These are phyloP conservation scores for Helianthus tuberosus DNA, from an alignment of 129 eudicot genomes.

Conservation along the genomic window DNA sequence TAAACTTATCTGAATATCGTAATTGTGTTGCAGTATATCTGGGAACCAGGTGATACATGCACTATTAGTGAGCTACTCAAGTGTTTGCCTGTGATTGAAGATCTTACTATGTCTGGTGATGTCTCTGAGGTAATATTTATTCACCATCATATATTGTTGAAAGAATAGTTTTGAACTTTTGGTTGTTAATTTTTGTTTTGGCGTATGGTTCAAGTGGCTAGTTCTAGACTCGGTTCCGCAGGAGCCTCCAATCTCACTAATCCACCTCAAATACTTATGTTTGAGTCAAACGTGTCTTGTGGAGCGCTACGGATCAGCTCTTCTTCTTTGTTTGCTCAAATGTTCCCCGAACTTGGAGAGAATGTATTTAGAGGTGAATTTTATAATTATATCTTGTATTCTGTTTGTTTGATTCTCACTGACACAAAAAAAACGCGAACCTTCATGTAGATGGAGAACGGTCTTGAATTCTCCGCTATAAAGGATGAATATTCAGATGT, in stretches of 20 bases:
- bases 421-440: background rate
- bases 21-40: background rate
- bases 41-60: background rate
- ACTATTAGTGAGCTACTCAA: background rate
- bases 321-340: background rate
- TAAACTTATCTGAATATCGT: conserved; percentile 1
- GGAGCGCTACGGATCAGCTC: background rate
- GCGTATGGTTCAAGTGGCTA: background rate
- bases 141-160: background rate
- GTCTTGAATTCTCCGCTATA: background rate
- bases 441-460: too few species aligned
- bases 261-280: conserved; percentile 5
- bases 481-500: background rate
- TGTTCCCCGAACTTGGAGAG: background rate
- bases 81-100: too few species aligned
- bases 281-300: background rate
- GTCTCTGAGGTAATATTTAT: too few species aligned
- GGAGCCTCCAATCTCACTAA: background rate
- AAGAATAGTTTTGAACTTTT: background rate
- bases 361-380: background rate
- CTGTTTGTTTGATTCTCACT: background rate
- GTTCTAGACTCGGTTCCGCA: background rate
- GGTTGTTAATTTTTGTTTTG: background rate
- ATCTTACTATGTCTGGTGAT: too few species aligned
- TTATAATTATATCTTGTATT: background rate